Base-by-base conservation (phyloP, 805 yeast species). In the Barnettozyma vustinii region DNA sequence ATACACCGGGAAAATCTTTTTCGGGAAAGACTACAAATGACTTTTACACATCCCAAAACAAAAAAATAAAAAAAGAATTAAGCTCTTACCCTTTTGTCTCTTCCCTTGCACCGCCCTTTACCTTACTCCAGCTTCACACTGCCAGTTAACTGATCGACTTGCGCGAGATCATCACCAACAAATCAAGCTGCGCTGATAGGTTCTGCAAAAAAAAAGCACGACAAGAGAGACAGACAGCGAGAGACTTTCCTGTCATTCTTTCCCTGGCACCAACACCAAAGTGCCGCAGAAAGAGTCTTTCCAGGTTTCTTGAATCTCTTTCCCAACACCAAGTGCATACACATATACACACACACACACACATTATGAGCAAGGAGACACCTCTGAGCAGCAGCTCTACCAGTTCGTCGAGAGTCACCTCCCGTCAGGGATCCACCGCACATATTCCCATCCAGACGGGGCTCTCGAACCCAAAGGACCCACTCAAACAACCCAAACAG, bases 401-500 rank as follows among this genome's bases (percentile, higher is more conserved):
- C 39, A 26, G 30, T 35, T 40, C 43, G 23, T 40, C 43, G 15
- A 16, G 33, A 26, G 43, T 13, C 13, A 26, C 33, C 9, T 40
- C 43, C 20, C 43, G 43, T 15, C 47, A 41, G 33, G 42, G 42
- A 39, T 45, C 48, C n/a, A 41, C 40, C 5, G 35, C 41, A 6
- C 35, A 42, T 36, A 52, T 46, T 16, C 49, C 51, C 3, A 52
- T 47, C 20, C 49, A 52, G 20, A 46, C 50, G 4, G 50, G 46
- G 16, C 30, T 45, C n/a, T 45, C 54, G 7, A 53, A 44, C 27
- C 44, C 50, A 13, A 50, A 37, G 44, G 49, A 42, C 21, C 35
- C 42, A 5, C 42, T 40, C 30, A 50, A 50, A 20, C 47, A 40
- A 9, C 55, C 56, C 18, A 56, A 54, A 36, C 60, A 52, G 40